A percentile compares a stretch with the other conserved stretches of the same genome.
phyloP scores from a whole-genome alignment of 2,329 filamentous ascomycete species.

The Claviceps fusiformis region DNA sequence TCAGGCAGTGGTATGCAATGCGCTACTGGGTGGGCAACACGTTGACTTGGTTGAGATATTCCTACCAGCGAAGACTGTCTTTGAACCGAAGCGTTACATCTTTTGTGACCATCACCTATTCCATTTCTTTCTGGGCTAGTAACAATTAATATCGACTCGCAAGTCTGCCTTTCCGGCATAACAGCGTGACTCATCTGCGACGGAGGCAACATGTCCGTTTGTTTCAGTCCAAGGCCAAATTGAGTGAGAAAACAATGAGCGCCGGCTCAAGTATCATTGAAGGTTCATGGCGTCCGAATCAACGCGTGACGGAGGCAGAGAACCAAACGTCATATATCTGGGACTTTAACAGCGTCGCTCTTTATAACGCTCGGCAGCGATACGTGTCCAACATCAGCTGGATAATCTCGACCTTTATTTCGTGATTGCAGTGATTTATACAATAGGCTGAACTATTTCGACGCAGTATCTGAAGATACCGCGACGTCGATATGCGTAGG shows the following conservation, averaged over 20 bases:
- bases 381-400: neutral
- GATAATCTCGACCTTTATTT: neutral
- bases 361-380: slow-evolving; percentile 1
- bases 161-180: slow-evolving; percentile 30
- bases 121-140: neutral
- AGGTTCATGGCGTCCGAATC: slow-evolving; percentile 30
- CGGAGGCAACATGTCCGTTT: slow-evolving; percentile 32
- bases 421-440: neutral
- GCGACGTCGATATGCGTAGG: neutral
- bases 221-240: neutral
- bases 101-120: slow-evolving; percentile 4
- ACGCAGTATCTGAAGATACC: neutral
- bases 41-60: slow-evolving; percentile 16
- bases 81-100: slow-evolving; percentile 11
- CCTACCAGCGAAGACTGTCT: slow-evolving; percentile 20
- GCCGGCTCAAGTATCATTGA: slow-evolving; percentile 12
- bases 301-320: slow-evolving; percentile 25
- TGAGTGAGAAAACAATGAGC: slow-evolving; percentile 6
- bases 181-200: slow-evolving; percentile 37
- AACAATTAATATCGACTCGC: slow-evolving; percentile 15
- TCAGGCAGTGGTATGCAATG: slow-evolving; percentile 14
- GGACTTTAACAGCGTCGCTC: slow-evolving; percentile 14
- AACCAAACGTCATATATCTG: slow-evolving; percentile 25
- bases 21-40: slow-evolving; percentile 5
- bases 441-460: neutral